phyloP scores from a whole-genome alignment of 2,329 filamentous ascomycete species.

The Neonectria punicea region DNA sequence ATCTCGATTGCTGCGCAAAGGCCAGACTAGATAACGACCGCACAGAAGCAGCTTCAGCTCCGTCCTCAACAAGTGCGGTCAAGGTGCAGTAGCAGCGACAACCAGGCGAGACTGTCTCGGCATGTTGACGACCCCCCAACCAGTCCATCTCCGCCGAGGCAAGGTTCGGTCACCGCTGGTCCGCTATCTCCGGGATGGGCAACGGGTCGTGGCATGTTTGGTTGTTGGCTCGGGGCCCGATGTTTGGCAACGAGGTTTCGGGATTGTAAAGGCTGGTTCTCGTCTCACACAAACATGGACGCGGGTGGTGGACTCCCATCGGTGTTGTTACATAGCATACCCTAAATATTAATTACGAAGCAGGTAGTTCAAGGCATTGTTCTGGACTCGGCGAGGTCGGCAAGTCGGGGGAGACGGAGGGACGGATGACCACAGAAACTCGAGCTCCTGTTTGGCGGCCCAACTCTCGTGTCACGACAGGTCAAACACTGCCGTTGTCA shows the following conservation, averaged over 20 bases:
- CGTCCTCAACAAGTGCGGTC: constrained; percentile 13
- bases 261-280: constrained; percentile 6
- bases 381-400: constrained; percentile 1
- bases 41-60: not conserved
- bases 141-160: constrained; percentile 2
- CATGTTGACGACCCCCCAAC: constrained; percentile 10
- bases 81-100: not conserved
- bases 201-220: not conserved
- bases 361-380: not conserved
- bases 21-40: too few relatives aligned
- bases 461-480: constrained; percentile 27
- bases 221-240: constrained; percentile 7
- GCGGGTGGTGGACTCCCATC: constrained; percentile 3
- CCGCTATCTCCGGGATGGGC: not conserved
- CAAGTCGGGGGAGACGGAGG: not conserved
- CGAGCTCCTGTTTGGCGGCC: constrained; percentile 7
- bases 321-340: not conserved
- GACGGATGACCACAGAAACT: not conserved
- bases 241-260: constrained; percentile 1
- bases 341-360: not conserved
- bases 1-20: constrained; percentile 3
- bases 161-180: not conserved
- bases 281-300: constrained; percentile 16
- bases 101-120: constrained; percentile 14
- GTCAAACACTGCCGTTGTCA: constrained; percentile 28